Evolutionary conservation across 768 basidiomycete species (phyloP).

Genomic region (Cystofilobasidium bisporidii): DNA sequence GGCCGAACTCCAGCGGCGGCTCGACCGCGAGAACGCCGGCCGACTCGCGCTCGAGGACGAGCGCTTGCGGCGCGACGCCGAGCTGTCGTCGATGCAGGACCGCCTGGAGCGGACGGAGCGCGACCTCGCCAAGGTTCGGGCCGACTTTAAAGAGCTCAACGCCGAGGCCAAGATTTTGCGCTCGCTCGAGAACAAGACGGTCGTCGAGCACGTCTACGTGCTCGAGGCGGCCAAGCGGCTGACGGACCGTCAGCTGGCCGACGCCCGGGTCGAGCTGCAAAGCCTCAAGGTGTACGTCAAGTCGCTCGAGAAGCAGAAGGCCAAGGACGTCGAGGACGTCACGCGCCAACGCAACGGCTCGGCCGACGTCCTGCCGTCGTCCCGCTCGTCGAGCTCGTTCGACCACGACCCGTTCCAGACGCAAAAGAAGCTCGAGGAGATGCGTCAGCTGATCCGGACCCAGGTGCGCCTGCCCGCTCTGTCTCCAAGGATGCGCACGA

Average conservation of each 20-base stretch:
- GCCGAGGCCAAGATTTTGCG: slow-evolving; percentile 79
- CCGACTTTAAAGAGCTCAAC: slow-evolving; percentile 68
- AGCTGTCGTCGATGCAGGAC: slow-evolving; percentile 60
- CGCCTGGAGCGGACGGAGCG: slow-evolving; percentile 61
- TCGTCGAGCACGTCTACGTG: slow-evolving; percentile 94
- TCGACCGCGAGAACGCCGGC: slow-evolving; percentile 63
- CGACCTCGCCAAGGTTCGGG: slow-evolving; percentile 69
- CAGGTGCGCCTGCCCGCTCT: too few relatives aligned
- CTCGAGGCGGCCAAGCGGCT: slow-evolving; percentile 90
- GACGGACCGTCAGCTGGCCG: slow-evolving; percentile 79
- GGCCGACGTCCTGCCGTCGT: background rate
- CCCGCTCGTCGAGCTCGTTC: slow-evolving; percentile 8
- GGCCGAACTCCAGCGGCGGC: slow-evolving; percentile 51
- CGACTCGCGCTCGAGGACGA: slow-evolving; percentile 71
- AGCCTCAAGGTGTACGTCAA: slow-evolving; percentile 66
- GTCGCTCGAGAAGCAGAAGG: slow-evolving; percentile 64
- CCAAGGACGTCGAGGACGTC: slow-evolving; percentile 69
- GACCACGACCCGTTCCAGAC: slow-evolving; percentile 8
- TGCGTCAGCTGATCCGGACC: slow-evolving; percentile 19
- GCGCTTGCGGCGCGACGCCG: slow-evolving; percentile 44
- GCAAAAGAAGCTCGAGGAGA: slow-evolving; percentile 22
- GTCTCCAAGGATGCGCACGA: too few relatives aligned
- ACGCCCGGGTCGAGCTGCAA: slow-evolving; percentile 67
- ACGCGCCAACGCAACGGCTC: slow-evolving; percentile 54
- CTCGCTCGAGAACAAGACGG: slow-evolving; percentile 80